Percentiles rank a stretch among this genome's conserved stretches.
These are phyloP conservation scores for Fusarium sp. DNA, from an alignment of 2,329 filamentous ascomycete species.

Conservation along the genomic window DNA sequence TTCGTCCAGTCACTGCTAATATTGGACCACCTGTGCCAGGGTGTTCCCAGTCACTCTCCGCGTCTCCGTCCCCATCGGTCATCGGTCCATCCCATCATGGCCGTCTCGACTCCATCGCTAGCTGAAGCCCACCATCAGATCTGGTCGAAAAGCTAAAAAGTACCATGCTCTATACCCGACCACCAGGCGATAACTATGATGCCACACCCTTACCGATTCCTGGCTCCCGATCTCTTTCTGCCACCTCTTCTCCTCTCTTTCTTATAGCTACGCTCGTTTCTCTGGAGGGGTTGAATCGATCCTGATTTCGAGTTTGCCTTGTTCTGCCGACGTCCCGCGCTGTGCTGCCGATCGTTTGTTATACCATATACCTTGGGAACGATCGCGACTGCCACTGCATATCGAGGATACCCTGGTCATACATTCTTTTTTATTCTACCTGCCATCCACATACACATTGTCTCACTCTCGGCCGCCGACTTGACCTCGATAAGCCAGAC, in stretches of 20 bases:
- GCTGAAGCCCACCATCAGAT: slow-evolving; percentile 37
- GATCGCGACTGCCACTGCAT: slow-evolving; percentile 24
- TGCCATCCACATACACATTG: slow-evolving; percentile 27
- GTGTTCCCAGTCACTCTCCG: slow-evolving; percentile 42
- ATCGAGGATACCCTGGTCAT: slow-evolving; percentile 29
- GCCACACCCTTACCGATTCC: slow-evolving; percentile 34
- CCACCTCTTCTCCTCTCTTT: slow-evolving; percentile 17
- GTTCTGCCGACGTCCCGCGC: slow-evolving; percentile 30
- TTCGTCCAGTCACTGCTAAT: slow-evolving; percentile 44
- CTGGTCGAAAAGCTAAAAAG: slow-evolving; percentile 40
- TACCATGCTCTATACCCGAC: slow-evolving; percentile 23
- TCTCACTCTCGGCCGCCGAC: slow-evolving; percentile 29
- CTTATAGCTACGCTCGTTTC: slow-evolving; percentile 16
- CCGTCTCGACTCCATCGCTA: slow-evolving; percentile 25
- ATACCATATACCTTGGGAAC: slow-evolving; percentile 4
- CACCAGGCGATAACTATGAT: slow-evolving; percentile 32
- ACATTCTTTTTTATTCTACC: slow-evolving; percentile 25
- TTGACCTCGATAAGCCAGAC: slow-evolving; percentile 21
- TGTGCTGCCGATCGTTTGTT: slow-evolving; percentile 41
- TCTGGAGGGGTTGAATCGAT: slow-evolving; percentile 13
- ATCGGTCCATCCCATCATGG: slow-evolving; percentile 19
- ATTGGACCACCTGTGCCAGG: slow-evolving; percentile 33
- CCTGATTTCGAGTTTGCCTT: slow-evolving; percentile 30
- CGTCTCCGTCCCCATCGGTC: slow-evolving; percentile 29
- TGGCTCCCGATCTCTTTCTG: slow-evolving; percentile 20